These are phyloP conservation scores for Lepiota venenata DNA, from an alignment of 768 basidiomycete species.

Conservation along the genomic window DNA sequence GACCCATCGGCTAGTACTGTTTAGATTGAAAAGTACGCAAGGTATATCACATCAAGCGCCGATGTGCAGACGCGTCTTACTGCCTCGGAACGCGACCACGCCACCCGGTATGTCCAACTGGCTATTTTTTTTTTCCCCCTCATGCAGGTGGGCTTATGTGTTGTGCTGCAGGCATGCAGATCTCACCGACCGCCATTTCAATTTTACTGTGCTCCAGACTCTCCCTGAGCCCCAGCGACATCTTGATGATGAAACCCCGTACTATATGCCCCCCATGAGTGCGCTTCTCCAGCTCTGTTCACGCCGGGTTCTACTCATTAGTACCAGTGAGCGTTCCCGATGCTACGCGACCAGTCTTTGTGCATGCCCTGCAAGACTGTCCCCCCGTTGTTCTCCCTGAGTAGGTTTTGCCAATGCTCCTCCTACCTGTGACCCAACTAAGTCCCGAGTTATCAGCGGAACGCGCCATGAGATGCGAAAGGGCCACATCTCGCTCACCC, in stretches of 20 bases:
- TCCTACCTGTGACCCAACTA: neutral
- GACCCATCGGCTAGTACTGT: neutral
- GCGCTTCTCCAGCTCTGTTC: constrained; percentile 24
- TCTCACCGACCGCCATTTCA: constrained; percentile 75
- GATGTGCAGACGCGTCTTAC: constrained; percentile 78
- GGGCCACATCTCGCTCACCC: constrained; percentile 78
- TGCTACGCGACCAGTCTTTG: constrained; percentile 73
- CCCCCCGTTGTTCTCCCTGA: constrained; percentile 65
- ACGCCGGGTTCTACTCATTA: neutral
- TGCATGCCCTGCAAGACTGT: constrained; percentile 72
- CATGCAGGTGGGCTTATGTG: neutral
- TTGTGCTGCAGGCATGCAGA: constrained; percentile 59
- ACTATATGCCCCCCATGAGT: constrained; percentile 75
- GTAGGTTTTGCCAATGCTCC: constrained; percentile 35
- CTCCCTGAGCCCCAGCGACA: constrained; percentile 75
- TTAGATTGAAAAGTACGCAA: constrained; percentile 89
- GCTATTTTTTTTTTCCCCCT: neutral
- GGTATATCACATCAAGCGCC: constrained; percentile 68
- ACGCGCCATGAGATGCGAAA: constrained; percentile 69
- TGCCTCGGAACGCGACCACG: constrained; percentile 78
- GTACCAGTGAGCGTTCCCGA: constrained; percentile 76
- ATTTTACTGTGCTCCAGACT: constrained; percentile 76
- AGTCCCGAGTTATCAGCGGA: constrained; percentile 42
- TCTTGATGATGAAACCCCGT: constrained; percentile 66
- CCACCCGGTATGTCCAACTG: constrained; percentile 51